A percentile compares a stretch with the other conserved stretches of the same genome.
phyloP scores from a whole-genome alignment of 176 grass and related monocot species.

The Eremochloa ophiuroides region DNA sequence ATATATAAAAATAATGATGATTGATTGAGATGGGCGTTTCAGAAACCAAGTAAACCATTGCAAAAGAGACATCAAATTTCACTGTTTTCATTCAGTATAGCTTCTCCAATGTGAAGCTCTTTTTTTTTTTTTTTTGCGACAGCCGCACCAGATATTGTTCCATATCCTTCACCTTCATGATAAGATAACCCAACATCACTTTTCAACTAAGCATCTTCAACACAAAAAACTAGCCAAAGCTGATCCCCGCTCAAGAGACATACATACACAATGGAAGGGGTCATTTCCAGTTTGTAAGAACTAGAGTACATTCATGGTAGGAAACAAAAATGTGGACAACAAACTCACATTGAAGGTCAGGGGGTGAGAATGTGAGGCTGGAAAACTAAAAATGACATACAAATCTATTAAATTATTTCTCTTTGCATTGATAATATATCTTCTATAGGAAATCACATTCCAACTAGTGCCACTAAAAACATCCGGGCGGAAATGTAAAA shows the following conservation, averaged over 20 bases:
- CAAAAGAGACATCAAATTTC: background rate
- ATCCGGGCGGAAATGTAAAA: conserved; percentile 14
- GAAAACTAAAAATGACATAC: background rate
- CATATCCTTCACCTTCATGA: conserved; percentile 19
- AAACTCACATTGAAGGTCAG: conserved; percentile 8
- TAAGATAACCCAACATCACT: background rate
- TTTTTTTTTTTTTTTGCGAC: background rate
- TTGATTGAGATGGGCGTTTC: background rate
- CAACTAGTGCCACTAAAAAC: conserved; percentile 20
- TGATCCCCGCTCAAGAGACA: background rate
- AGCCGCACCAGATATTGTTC: background rate
- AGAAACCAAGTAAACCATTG: background rate
- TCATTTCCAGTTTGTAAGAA: conserved; percentile 18
- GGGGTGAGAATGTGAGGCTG: conserved; percentile 4
- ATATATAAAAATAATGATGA: background rate
- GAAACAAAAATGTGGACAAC: background rate
- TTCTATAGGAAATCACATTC: conserved; percentile 24
- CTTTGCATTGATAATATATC: conserved; percentile 34
- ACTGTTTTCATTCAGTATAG: background rate
- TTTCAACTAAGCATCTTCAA: background rate
- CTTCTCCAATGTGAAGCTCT: background rate
- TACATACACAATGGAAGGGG: background rate
- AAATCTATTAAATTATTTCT: conserved; percentile 28
- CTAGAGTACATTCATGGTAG: conserved; percentile 2
- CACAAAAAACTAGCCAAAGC: background rate